Base-by-base conservation (phyloP, 345 rosid genomes). In the Salix dunnii region DNA sequence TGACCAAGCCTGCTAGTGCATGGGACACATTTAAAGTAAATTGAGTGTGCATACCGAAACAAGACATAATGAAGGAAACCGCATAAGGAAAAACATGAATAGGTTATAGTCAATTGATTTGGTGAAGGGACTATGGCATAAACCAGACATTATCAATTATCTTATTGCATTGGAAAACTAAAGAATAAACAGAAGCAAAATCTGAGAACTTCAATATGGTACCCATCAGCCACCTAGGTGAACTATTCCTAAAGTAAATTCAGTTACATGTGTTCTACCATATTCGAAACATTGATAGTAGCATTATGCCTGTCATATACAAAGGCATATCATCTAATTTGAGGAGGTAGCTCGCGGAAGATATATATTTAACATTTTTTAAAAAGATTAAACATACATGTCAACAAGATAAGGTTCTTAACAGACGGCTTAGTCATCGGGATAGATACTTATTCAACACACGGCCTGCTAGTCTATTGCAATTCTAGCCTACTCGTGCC, bases 1-100 rank as follows among this genome's bases (percentile, higher is more conserved):
- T 53, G 87, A 89, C 91, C 89, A 87, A 80, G 86, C 74, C 68
- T 81, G 91, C 80, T 77, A 86, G 92, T 90, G 89, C 79, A 78
- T 23, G 77, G 61, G 82, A 81, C 77, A 55, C 28, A 61, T 42
- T 58, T 23, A 81, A 81, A 74, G 72, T 23, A 8, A 79, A 33
- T 25, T 38, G 35, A 49, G 31, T 63, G 30, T 7, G 25, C 25
- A 61, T 63, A 43, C 61, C 21, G n/a, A 33, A 53, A 35, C 6
- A 12, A 68, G 31, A 72, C 2, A 51, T n/a, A 55, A 53, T 3
- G 63, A 43, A 67, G 0, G 53, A 42, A 66, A 35, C 48, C 8
- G 46, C 31, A 53, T 21, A 10, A 4, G 61, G n/a, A 70, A 31
- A n/a, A 71, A 55, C 5, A 42, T 28, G 36, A 28, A 33, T 42